Evolutionary conservation across 371 early-diverging fungal genomes (phyloP).

Genomic region (Rhizopus delemar): DNA sequence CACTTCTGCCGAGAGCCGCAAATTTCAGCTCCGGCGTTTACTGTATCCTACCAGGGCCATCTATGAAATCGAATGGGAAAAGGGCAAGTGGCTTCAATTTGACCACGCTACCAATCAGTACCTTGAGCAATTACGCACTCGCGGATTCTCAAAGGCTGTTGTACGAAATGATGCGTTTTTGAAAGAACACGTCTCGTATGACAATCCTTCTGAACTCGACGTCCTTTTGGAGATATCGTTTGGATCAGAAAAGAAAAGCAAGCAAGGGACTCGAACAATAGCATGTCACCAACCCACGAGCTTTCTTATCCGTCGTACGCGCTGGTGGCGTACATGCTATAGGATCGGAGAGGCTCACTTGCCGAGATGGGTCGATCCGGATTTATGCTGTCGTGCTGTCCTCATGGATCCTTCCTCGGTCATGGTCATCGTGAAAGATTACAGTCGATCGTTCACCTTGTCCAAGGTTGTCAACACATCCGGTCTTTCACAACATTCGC

Average conservation of each 20-base stretch:
- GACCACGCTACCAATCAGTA: conserved; percentile 12
- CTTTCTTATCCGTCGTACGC: conserved; percentile 16
- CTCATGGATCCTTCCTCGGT: conserved; percentile 15
- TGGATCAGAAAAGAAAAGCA: background rate
- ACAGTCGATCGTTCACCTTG: conserved; percentile 4
- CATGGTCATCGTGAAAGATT: conserved; percentile 8
- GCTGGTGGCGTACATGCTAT: conserved; percentile 28
- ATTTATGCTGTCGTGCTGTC: conserved; percentile 13
- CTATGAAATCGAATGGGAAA: conserved; percentile 29
- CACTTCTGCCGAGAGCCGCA: conserved; percentile 15
- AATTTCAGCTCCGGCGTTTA: conserved; percentile 11
- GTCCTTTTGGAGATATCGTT: conserved; percentile 16
- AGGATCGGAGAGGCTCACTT: conserved; percentile 29
- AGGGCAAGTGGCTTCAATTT: conserved; percentile 25
- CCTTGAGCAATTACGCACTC: conserved; percentile 13
- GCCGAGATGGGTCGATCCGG: conserved; percentile 23
- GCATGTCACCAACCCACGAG: conserved; percentile 15
- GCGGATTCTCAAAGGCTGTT: conserved; percentile 19
- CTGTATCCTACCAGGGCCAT: conserved; percentile 9
- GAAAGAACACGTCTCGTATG: conserved; percentile 15
- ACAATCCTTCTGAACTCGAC: conserved; percentile 13
- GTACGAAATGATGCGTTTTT: conserved; percentile 18
- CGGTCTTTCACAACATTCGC: conserved; percentile 9
- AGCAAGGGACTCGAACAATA: background rate
- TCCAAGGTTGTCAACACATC: conserved; percentile 6